phyloP scores from a whole-genome alignment of 2,329 filamentous ascomycete species.

The Balansia obtecta region DNA sequence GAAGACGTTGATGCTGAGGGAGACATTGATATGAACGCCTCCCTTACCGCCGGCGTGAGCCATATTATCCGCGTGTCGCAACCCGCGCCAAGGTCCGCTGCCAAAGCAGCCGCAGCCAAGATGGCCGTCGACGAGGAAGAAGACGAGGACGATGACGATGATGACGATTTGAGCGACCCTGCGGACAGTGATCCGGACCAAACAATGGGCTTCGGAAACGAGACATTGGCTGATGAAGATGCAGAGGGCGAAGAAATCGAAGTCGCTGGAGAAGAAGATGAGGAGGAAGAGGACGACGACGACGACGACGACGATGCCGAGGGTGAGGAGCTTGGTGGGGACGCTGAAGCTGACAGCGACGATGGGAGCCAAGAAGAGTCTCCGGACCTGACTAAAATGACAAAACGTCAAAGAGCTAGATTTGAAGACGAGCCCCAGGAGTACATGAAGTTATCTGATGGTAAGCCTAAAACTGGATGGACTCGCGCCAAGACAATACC shows the following conservation, averaged over 20 bases:
- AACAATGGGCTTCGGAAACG: slow-evolving; percentile 28
- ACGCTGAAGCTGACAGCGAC: slow-evolving; percentile 28
- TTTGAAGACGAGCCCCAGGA: slow-evolving; percentile 43
- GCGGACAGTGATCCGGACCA: slow-evolving; percentile 32
- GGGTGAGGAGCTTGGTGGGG: slow-evolving; percentile 24
- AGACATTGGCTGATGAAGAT: slow-evolving; percentile 34
- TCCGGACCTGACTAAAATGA: slow-evolving; percentile 47
- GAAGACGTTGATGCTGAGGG: slow-evolving; percentile 29
- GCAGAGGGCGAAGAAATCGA: slow-evolving; percentile 34
- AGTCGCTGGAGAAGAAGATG: slow-evolving; percentile 29
- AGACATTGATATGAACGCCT: slow-evolving; percentile 33
- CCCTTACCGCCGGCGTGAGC: slow-evolving; percentile 16
- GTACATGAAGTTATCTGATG: slow-evolving; percentile 49
- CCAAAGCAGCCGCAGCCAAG: slow-evolving; percentile 21
- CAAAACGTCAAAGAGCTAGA: slow-evolving; percentile 45
- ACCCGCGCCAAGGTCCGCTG: slow-evolving; percentile 23
- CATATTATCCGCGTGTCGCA: slow-evolving; percentile 37
- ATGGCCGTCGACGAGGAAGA: slow-evolving; percentile 28
- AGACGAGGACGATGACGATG: slow-evolving; percentile 38
- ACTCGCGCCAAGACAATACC: not conserved
- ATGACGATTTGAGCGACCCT: slow-evolving; percentile 43
- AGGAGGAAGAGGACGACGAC: slow-evolving; percentile 27
- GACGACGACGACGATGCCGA: slow-evolving; percentile 25
- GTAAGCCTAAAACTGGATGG: slow-evolving; percentile 21
- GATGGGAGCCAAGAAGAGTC: slow-evolving; percentile 36